Percentiles rank a stretch among this genome's conserved stretches.
These are phyloP conservation scores for Solanum virginianum DNA, from an alignment of 257 asterid species.

Conservation along the genomic window DNA sequence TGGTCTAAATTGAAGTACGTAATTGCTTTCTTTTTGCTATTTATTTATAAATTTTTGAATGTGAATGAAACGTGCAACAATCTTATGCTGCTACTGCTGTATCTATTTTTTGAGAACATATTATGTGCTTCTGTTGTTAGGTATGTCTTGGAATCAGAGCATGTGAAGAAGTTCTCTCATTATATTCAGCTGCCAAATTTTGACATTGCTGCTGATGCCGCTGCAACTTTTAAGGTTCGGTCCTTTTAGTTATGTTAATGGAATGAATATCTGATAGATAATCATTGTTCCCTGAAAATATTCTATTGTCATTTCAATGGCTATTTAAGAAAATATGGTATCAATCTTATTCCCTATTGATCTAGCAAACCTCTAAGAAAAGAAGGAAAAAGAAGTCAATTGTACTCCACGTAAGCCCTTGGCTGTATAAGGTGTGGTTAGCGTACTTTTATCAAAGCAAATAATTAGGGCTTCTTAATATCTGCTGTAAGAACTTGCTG, in stretches of 20 bases:
- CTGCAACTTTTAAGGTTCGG: slow-evolving; percentile 37
- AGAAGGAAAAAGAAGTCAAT: not conserved
- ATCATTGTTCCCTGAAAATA: not conserved
- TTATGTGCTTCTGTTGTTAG: slow-evolving; percentile 1
- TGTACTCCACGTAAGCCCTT: not conserved
- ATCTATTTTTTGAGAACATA: not conserved
- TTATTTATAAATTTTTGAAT: not conserved
- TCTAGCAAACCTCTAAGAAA: not conserved
- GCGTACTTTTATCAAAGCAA: not conserved
- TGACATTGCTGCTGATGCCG: slow-evolving; percentile 46
- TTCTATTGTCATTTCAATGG: not conserved
- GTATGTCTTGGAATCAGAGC: slow-evolving; percentile 37
- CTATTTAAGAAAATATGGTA: not conserved
- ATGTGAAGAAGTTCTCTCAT: slow-evolving; percentile 37
- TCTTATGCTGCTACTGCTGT: not conserved
- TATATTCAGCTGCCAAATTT: slow-evolving; percentile 38
- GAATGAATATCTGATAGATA: not conserved
- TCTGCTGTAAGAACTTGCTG: not conserved
- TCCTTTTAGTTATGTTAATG: not conserved
- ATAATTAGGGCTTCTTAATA: not conserved
- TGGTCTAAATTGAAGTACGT: not conserved
- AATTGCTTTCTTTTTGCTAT: not conserved
- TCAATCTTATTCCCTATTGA: not conserved
- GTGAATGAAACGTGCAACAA: not conserved
- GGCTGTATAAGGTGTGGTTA: not conserved